Base-by-base conservation (phyloP, 176 grass and related monocot genomes). In the Cymbopogon citratus region DNA sequence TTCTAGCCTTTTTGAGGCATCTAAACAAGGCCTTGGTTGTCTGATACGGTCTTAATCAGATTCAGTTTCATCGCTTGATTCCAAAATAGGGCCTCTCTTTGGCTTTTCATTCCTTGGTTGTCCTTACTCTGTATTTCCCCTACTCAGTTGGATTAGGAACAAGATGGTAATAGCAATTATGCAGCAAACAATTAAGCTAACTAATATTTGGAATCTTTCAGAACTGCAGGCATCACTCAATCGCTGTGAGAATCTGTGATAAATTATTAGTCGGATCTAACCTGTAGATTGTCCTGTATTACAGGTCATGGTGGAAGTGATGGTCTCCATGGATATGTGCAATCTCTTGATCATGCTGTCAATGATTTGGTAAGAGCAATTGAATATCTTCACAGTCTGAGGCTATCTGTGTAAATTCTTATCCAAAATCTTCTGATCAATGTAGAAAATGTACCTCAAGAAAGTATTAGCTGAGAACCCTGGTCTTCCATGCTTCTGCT, bases 291-390 rank as follows among this genome's bases (percentile, higher is more conserved):
- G n/a, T 83, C 44, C 9, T 91, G 29, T 81, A 12, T 39, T 77
- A 36, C 76, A 98, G 95, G 95, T 34, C 95, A 93, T 76, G 95
- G 95, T 36, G 95, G 92, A 75, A 98, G 92, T 44, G 92, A 98
- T 71, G 82, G 86, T 75, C 87, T 98, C 10, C 95, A 98, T 86
- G 95, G 92, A 84, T 98, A 98, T 69, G 92, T 94, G 25, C 95
- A 94, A 36, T 98, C 95, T 73, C 90, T 98, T 71, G 92, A 94
- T 73, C 83, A 91, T 86, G 90, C 88, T 34, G 84, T 98, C 29
- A 57, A 15, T 33, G 95, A 94, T 54, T 89, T 98, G 95, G 95
- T 94, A 94, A 25, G 45, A 46, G 7, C 21, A 71, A 59, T 19
- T 43, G 13, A 57, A 12, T 43, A 78, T 72, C 1, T 14, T 69